Conservation (phyloP, 2,329 filamentous ascomycete genomes). For the Raffaelea arxii region DNA sequence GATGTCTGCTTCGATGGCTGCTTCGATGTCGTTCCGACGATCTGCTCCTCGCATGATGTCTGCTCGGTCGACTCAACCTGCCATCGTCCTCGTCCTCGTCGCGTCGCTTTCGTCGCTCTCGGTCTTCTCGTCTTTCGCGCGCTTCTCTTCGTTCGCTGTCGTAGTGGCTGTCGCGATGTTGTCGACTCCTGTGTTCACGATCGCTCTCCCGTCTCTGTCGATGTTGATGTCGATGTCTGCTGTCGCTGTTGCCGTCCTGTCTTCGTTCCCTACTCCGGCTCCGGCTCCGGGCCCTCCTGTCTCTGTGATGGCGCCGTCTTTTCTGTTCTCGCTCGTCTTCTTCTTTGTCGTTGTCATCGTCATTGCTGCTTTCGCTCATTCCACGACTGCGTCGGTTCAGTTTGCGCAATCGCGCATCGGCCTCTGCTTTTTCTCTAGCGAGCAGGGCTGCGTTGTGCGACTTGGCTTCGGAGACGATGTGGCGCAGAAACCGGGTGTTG, state of each 20-base stretch:
- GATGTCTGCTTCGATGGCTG: not conserved
- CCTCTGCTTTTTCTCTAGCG: slow-evolving; percentile 75
- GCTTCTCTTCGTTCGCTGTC: not conserved
- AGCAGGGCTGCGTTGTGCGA: slow-evolving; percentile 80
- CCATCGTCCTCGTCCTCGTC: not conserved
- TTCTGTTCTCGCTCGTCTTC: not conserved
- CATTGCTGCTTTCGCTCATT: not conserved
- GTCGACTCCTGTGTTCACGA: not conserved
- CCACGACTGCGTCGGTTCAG: slow-evolving; percentile 24
- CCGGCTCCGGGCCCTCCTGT: not conserved
- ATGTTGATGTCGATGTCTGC: not conserved
- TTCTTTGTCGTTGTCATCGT: not conserved
- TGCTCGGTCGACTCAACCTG: no score
- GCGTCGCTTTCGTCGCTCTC: not conserved
- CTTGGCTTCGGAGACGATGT: slow-evolving; percentile 82
- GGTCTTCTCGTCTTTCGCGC: not conserved
- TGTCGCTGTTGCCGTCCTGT: no score
- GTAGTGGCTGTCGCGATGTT: not conserved
- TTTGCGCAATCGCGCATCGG: slow-evolving; percentile 57
- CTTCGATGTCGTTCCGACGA: no score
- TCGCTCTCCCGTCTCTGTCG: not conserved
- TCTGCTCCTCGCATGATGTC: no score
- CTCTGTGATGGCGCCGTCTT: not conserved
- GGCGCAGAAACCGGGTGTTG: slow-evolving; percentile 80
- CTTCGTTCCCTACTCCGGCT: not conserved